Percentiles rank a stretch among this genome's conserved stretches.
Conservation (phyloP, 805 yeast species). For the Starmera dryadoides region DNA sequence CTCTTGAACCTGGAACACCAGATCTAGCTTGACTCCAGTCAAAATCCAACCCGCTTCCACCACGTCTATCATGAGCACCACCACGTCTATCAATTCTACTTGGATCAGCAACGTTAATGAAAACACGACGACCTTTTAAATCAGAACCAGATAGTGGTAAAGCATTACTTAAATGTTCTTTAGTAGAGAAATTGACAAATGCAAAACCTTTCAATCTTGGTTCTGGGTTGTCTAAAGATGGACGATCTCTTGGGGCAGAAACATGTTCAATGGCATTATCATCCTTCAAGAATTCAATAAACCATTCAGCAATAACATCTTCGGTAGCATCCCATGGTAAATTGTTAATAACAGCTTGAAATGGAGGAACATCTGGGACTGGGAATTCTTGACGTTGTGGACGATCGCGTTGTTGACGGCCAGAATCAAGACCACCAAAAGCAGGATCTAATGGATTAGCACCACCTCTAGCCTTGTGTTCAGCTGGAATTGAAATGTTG, state of each 20-base stretch:
- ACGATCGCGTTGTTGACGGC: conserved; percentile 16
- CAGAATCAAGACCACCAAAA: conserved; percentile 26
- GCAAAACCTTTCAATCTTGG: conserved; percentile 82
- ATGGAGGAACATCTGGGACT: conserved; percentile 89
- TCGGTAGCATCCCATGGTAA: conserved; percentile 79
- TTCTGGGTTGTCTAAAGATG: conserved; percentile 33
- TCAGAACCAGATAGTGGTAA: conserved; percentile 63
- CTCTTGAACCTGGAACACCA: conserved; percentile 20
- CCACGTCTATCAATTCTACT: conserved; percentile 31
- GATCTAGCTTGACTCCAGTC: conserved; percentile 45
- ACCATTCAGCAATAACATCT: conserved; percentile 51
- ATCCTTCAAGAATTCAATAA: conserved; percentile 44
- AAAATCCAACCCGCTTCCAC: conserved; percentile 35
- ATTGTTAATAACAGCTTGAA: conserved; percentile 80
- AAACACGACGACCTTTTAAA: conserved; percentile 63
- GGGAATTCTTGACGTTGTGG: conserved; percentile 66
- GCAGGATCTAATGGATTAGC: conserved; percentile 32
- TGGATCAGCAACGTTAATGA: conserved; percentile 79
- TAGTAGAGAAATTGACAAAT: conserved; percentile 73
- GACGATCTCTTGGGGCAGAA: conserved; percentile 63
- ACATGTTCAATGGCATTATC: conserved; percentile 54
- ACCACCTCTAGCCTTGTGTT: conserved; percentile 23
- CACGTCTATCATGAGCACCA: conserved; percentile 23
- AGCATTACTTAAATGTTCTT: conserved; percentile 70
- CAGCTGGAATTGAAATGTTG: conserved; percentile 47